Evolutionary conservation across 2,329 filamentous ascomycete genomes (phyloP), one percentile per base, ranked within the genome.

Genomic region (Colletotrichum sp.): DNA sequence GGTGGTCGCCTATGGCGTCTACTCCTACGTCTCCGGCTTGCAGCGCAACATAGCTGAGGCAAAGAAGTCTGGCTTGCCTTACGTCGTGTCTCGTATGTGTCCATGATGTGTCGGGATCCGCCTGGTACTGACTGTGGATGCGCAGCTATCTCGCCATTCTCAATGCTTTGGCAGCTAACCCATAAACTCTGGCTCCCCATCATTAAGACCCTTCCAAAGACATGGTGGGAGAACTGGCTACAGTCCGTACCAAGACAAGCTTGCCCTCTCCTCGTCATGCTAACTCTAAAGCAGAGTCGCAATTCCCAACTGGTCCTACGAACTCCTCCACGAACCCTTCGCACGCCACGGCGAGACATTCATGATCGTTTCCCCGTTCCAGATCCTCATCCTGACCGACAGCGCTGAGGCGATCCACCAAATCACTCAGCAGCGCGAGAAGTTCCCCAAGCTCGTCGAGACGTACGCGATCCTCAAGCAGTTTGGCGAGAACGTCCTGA

Each of bases 401-500:
- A 91, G 93, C 82, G 89, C 94, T 18, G 92, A 93, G 75, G 90
- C 89, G 21, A 91, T 94, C 71, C 88, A 88, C 72, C 92, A 94
- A 81, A 89, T 96, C 69, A 91, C 91, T 2, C 86, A 88, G 6
- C 88, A 93, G 62, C 89, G 94, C 58, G 93, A 94, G 64, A 90
- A 92, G 76, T 96, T 96, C 80, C 93, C 93, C 60, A 95, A 95
- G 84, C 91, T 92, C 9, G 88, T 90, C 16, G 83, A 90, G 73
- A 84, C 90, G 70, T 94, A 94, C 79, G 83, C 82, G 21, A 85
- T 90, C 16, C 84, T 94, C 34, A 69, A 77, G 52, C 77, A 78
- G 66, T 96, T 93, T 81, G 94, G 94, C 43, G 88, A 91, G 71
- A 96, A 95, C 81, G 89, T 96, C 3, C 84, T 96, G 26, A 91